These are phyloP conservation scores for Mycosphaerelloides madeirae DNA, from an alignment of 2,329 filamentous ascomycete species.

Conservation along the genomic window DNA sequence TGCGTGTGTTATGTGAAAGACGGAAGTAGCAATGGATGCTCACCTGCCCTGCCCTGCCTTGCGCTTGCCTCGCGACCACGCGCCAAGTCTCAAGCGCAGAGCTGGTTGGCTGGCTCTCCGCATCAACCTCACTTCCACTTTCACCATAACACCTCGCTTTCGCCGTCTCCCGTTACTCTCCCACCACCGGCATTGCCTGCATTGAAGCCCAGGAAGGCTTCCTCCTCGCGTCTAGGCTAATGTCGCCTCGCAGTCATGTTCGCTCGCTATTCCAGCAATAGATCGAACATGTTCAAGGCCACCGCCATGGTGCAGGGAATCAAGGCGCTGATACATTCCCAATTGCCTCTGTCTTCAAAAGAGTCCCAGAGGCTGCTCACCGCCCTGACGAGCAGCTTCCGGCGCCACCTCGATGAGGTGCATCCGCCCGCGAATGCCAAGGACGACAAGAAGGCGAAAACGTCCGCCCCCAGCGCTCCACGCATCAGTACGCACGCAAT, in stretches of 20 bases:
- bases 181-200: no score
- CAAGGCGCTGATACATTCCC: conserved; percentile 50
- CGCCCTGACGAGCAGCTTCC: conserved; percentile 59
- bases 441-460: background rate
- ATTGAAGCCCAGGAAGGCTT: no score
- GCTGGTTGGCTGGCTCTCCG: no score
- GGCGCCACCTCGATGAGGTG: conserved; percentile 56
- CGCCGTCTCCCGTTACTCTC: no score
- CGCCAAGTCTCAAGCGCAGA: no score
- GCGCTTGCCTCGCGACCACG: no score
- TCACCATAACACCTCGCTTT: no score
- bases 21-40: no score
- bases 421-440: conserved; percentile 39
- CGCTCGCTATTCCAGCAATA: conserved; percentile 18
- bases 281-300: conserved; percentile 44
- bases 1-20: no score
- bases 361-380: conserved; percentile 58
- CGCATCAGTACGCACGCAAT: background rate
- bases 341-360: conserved; percentile 50
- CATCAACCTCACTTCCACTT: no score
- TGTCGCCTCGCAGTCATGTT: conserved; percentile 6
- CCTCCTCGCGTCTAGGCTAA: no score
- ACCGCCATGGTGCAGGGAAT: conserved; percentile 44
- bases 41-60: no score
- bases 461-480: background rate